These are phyloP conservation scores for Globisporangium emineosum DNA, from an alignment of 352 stramenopile species.

Conservation along the genomic window DNA sequence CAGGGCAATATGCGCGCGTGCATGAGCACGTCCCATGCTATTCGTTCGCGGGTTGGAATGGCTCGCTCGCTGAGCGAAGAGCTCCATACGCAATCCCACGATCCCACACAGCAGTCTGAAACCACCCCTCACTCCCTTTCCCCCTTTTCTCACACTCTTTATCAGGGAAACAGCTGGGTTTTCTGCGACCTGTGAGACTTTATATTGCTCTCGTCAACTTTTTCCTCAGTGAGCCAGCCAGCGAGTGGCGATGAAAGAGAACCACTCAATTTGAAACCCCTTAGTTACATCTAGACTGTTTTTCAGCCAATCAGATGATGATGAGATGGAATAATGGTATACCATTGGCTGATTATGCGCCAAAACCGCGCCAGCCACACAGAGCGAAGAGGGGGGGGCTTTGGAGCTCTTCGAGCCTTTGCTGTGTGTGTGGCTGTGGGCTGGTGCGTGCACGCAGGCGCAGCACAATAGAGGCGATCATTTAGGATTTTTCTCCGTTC, in stretches of 20 bases:
- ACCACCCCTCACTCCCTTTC: not conserved
- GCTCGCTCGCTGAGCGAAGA: not conserved
- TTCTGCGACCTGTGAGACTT: constrained; percentile 6
- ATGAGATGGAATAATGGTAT: not conserved
- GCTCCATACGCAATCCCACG: not conserved
- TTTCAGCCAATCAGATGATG: constrained; percentile 38
- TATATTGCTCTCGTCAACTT: constrained; percentile 12
- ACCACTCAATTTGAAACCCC: constrained; percentile 60
- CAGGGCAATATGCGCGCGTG: not conserved
- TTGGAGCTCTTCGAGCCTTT: not conserved
- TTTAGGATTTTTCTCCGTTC: constrained; percentile 86
- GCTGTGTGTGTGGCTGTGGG: constrained; percentile 3
- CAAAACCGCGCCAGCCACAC: constrained; percentile 28
- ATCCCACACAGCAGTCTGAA: not conserved
- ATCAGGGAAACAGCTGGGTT: not conserved
- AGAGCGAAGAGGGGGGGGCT: not conserved
- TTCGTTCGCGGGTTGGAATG: not conserved
- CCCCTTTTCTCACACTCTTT: not conserved
- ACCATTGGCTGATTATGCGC: constrained; percentile 26
- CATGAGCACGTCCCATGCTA: not conserved
- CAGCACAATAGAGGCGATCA: constrained; percentile 22
- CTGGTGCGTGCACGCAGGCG: not conserved
- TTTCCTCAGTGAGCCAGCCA: constrained; percentile 9
- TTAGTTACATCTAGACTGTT: no score
- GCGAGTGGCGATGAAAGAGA: constrained; percentile 23